Evolutionary conservation across 805 yeast species (phyloP).

Genomic region (Wickerhamiella cacticola): DNA sequence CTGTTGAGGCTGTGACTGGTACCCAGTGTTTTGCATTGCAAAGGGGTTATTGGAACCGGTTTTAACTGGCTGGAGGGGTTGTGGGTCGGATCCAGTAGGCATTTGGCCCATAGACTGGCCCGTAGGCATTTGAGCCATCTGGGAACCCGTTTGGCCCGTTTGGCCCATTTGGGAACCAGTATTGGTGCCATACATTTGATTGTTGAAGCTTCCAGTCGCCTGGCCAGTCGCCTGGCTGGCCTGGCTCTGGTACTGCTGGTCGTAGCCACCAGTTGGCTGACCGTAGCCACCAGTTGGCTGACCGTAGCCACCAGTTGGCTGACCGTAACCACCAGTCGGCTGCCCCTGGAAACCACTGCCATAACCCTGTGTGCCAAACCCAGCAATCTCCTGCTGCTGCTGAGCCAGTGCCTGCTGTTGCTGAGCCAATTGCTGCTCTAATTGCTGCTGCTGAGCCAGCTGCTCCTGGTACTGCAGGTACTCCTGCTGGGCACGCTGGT

Average conservation of each 20-base stretch:
- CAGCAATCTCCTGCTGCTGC: constrained; percentile 25
- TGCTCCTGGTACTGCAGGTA: constrained; percentile 24
- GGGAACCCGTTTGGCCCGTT: too few species aligned
- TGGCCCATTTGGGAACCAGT: too few species aligned
- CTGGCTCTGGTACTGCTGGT: too few species aligned
- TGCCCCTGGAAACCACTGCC: too few species aligned
- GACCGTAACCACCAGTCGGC: too few species aligned
- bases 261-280: neutral
- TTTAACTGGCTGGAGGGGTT: constrained; percentile 40
- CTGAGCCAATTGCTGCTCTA: constrained; percentile 15
- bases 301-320: too few species aligned
- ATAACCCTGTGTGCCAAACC: constrained; percentile 23
- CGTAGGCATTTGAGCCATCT: too few species aligned
- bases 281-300: neutral
- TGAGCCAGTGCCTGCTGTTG: constrained; percentile 24
- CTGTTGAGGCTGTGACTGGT: constrained; percentile 16
- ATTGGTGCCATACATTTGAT: too few species aligned
- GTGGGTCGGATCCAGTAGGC: neutral
- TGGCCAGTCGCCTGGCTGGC: too few species aligned
- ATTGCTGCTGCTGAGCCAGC: constrained; percentile 22
- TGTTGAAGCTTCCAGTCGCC: too few species aligned
- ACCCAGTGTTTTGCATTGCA: constrained; percentile 31
- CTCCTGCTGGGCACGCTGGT: constrained; percentile 19
- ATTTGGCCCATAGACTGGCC: neutral
- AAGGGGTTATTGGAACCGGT: constrained; percentile 76